phyloP scores from a whole-genome alignment of 108 stramenopile species.

The Fistulifera solaris region DNA sequence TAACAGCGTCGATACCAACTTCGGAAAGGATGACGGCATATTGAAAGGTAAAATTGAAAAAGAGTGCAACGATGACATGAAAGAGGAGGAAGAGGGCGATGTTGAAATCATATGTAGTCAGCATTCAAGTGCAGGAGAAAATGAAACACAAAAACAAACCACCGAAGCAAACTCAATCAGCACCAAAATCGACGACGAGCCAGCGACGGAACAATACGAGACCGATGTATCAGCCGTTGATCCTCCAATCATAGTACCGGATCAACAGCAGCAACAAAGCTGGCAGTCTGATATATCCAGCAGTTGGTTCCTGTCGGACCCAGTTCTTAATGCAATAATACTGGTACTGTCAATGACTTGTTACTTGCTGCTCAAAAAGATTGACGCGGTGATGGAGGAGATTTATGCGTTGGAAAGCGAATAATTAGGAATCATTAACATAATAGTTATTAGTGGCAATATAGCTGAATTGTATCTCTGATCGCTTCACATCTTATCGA shows the following conservation, averaged over 20 bases:
- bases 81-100: not conserved
- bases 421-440: too few relatives aligned
- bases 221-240: not conserved
- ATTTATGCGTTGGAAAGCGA: conserved; percentile 9
- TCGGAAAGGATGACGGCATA: too few relatives aligned
- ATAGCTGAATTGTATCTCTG: too few relatives aligned
- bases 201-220: not conserved
- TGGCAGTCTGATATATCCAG: not conserved
- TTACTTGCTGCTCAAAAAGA: conserved; percentile 27
- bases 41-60: not conserved
- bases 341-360: conserved; percentile 28
- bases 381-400: conserved; percentile 20
- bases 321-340: conserved; percentile 30
- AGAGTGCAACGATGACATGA: not conserved
- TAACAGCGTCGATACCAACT: not conserved
- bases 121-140: not conserved
- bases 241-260: not conserved
- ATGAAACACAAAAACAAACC: not conserved
- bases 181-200: not conserved
- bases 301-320: conserved; percentile 27
- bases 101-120: not conserved
- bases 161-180: too few relatives aligned
- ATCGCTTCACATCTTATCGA: conserved; percentile 21
- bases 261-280: conserved; percentile 6
- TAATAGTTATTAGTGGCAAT: too few relatives aligned